phyloP scores from a whole-genome alignment of 257 asterid genomes.

The Solanum tarapatanum region DNA sequence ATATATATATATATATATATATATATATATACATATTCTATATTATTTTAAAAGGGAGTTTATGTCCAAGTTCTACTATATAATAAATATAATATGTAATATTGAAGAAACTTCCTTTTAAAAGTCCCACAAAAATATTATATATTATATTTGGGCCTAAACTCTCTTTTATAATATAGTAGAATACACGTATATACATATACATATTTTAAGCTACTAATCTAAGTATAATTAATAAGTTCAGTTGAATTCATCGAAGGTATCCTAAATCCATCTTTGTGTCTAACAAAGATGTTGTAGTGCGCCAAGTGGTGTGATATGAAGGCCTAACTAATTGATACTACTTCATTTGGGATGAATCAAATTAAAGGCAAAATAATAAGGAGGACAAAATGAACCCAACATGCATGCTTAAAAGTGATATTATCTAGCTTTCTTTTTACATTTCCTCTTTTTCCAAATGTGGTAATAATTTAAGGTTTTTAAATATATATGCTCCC shows the following conservation, averaged over 20 bases:
- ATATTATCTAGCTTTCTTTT: neutral
- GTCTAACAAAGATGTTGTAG: neutral
- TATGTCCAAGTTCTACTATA: too few species aligned
- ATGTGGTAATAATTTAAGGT: constrained; percentile 27
- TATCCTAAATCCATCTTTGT: neutral
- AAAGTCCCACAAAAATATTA: too few species aligned
- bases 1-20: too few species aligned
- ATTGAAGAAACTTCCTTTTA: too few species aligned
- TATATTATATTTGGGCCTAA: too few species aligned
- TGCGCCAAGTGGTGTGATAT: neutral
- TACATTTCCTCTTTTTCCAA: constrained; percentile 10
- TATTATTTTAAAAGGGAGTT: too few species aligned
- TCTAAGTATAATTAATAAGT: neutral
- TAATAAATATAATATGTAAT: too few species aligned
- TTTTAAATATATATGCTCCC: neutral
- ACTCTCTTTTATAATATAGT: too few species aligned
- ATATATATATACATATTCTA: too few species aligned
- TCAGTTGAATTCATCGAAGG: neutral
- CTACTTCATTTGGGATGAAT: neutral
- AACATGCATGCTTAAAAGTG: neutral
- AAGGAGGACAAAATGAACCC: neutral
- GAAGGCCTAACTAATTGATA: neutral
- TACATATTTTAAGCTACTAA: neutral
- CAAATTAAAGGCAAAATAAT: neutral
- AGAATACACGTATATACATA: too few species aligned